Evolutionary conservation across 2,329 filamentous ascomycete genomes (phyloP), one percentile per base, ranked within the genome.

Genomic region (Chaetomium olivaceum): DNA sequence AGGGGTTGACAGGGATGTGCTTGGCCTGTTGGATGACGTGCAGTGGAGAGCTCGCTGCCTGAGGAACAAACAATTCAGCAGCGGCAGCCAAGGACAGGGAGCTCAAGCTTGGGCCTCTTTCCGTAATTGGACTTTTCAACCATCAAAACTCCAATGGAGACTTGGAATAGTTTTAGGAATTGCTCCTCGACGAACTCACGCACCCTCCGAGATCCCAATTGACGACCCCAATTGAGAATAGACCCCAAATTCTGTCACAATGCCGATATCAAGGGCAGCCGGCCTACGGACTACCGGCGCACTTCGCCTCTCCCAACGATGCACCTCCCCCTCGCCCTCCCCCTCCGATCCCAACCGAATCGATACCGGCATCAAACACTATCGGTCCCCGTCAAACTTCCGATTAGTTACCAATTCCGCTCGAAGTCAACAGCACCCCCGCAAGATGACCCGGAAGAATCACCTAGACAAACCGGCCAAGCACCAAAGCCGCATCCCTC

Each of bases 1-100:
- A 48, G 60, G 57, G 60, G 33, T 58, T n/a, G 64, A 65, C 67
- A 67, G 60, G 64, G 67, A 48, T 62, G 11, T 39, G 57, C 23
- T 36, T 51, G n/a, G n/a, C 21, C 12, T 8, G 21, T 33, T 4
- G 39, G 48, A 63, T 63, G 61, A 63, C 55, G 61, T 63, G 61
- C 61, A 51, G 61, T 14, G 9, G n/a, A 3, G 8, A 7, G 36
- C 14, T 43, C 12, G 21, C n/a, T 57, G 65, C 67, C 67, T 67
- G n/a, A 69, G 64, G 62, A 62, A 65, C 27, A 21, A 27, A 39
- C 19, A 56, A 21, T n/a, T 12, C 16, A 12, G 27, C 27, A 29
- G 27, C 27, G 3, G 3, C 27, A 29, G 27, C 27, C 27, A 21
- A 51, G 27, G 12, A 4, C 12, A 25, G 48, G 65, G 21, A 62